phyloP scores from a whole-genome alignment of 345 rosid genomes.

The Corchorus capsularis region DNA sequence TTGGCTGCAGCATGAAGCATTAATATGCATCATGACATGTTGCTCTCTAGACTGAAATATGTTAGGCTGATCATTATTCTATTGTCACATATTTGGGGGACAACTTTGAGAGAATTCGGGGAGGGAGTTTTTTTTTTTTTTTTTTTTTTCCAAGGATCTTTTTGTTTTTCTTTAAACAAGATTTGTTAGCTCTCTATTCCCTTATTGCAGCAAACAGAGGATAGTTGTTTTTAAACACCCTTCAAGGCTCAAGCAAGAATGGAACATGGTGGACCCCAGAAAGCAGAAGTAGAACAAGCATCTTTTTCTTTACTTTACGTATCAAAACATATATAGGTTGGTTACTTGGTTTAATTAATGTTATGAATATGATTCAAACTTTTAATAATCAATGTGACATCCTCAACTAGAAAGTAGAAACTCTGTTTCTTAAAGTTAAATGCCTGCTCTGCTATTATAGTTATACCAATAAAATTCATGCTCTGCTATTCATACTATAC shows the following conservation, averaged over 20 bases:
- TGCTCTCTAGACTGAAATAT: not conserved
- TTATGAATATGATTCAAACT: too few species aligned
- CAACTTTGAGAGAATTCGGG: not conserved
- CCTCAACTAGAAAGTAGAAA: too few species aligned
- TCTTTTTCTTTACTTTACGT: too few species aligned
- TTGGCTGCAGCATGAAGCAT: not conserved
- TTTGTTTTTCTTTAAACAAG: not conserved
- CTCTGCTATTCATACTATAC: not conserved
- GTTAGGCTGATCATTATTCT: not conserved
- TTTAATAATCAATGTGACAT: too few species aligned
- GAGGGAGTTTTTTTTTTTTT: not conserved
- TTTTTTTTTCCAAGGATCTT: not conserved
- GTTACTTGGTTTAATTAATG: too few species aligned
- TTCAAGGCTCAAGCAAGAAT: not conserved
- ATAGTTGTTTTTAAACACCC: not conserved
- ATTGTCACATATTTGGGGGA: not conserved
- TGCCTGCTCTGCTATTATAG: not conserved
- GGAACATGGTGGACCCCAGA: not conserved
- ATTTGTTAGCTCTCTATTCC: not conserved
- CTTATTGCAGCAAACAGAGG: not conserved
- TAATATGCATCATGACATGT: not conserved
- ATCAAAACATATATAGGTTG: too few species aligned
- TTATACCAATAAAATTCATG: not conserved
- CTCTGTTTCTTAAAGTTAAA: too few species aligned
- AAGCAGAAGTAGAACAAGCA: too few species aligned